Evolutionary conservation across 768 basidiomycete species (phyloP).

Genomic region (Boletellus ananas): DNA sequence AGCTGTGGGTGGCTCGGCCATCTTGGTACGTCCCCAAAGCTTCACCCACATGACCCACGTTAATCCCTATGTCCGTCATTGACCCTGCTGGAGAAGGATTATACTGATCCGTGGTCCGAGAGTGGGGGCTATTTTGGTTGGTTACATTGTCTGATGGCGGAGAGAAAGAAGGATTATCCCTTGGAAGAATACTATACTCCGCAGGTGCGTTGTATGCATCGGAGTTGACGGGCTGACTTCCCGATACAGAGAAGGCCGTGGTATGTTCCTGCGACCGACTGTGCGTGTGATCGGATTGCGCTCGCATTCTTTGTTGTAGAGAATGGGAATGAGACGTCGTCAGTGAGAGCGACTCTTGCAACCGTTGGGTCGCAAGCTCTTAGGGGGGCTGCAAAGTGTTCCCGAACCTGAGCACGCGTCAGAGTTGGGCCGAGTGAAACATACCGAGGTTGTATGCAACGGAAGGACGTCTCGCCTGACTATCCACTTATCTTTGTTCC

Average conservation of each 20-base stretch:
- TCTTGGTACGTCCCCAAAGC: slow-evolving; percentile 10
- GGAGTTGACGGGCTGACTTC: neutral
- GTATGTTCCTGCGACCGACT: slow-evolving; percentile 1
- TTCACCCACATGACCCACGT: slow-evolving; percentile 12
- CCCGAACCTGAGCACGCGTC: neutral
- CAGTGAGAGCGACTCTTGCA: slow-evolving; percentile 24
- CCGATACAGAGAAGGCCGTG: neutral
- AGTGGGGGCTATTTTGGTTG: slow-evolving; percentile 1
- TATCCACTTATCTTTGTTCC: slow-evolving; percentile 4
- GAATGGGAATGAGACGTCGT: neutral
- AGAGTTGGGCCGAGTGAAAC: neutral
- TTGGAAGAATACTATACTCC: slow-evolving; percentile 2
- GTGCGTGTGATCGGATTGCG: neutral
- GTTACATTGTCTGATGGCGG: neutral
- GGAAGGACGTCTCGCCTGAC: slow-evolving; percentile 4
- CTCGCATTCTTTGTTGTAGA: neutral
- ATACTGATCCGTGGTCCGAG: slow-evolving; percentile 6
- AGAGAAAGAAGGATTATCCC: slow-evolving; percentile 2
- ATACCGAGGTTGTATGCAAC: neutral
- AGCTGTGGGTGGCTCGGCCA: slow-evolving; percentile 12
- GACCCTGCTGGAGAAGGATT: neutral
- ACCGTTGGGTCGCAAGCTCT: slow-evolving; percentile 17
- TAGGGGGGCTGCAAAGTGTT: slow-evolving; percentile 1
- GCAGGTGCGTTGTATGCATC: neutral
- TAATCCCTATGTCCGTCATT: slow-evolving; percentile 12